Evolutionary conservation across 306 rosid genomes (phyloP).

Genomic region (Corylus avellana): DNA sequence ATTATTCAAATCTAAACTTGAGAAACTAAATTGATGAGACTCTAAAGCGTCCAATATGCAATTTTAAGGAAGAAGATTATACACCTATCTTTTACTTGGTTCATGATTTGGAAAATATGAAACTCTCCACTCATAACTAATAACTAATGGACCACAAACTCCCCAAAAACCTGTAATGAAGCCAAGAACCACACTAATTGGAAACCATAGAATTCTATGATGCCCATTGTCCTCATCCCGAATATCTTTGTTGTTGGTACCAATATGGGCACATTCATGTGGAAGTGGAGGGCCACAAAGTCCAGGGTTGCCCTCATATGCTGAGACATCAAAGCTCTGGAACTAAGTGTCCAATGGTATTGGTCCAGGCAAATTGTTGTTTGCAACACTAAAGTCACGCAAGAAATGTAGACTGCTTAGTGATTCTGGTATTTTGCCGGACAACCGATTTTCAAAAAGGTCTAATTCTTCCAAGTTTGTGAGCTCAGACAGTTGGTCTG

Average conservation of each 20-base stretch:
- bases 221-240: too few species aligned
- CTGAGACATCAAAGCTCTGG: background rate
- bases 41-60: too few species aligned
- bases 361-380: background rate
- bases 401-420: slow-evolving; percentile 1
- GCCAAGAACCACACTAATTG: background rate
- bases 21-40: too few species aligned
- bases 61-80: too few species aligned
- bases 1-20: too few species aligned
- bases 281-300: slow-evolving; percentile 3
- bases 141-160: background rate
- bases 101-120: background rate
- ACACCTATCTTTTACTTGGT: background rate
- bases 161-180: slow-evolving; percentile 9
- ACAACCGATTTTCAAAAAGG: background rate
- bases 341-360: background rate
- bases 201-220: too few species aligned
- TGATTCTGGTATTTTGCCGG: slow-evolving; percentile 8
- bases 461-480: background rate
- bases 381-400: background rate
- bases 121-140: background rate
- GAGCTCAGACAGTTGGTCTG: slow-evolving; percentile 2
- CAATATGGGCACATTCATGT: background rate
- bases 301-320: background rate
- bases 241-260: background rate